Percentiles rank a stretch among this genome's conserved stretches.
These are phyloP conservation scores for Aureobasidium zeae DNA, from an alignment of 2,329 filamentous ascomycete genomes.

Conservation along the genomic window DNA sequence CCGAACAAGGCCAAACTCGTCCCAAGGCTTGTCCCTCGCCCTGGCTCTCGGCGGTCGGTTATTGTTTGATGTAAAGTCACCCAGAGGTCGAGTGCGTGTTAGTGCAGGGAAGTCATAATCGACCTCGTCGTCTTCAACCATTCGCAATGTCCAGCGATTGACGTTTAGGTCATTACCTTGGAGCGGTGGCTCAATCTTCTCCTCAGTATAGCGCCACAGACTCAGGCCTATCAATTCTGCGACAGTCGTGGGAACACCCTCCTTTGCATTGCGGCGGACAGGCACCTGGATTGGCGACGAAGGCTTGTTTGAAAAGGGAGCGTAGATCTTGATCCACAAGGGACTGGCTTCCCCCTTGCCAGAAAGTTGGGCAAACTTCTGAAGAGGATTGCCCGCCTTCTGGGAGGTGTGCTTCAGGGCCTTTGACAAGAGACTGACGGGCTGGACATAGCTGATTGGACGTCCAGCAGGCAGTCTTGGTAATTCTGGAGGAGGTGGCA, in stretches of 20 bases:
- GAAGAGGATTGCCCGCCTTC: constrained; percentile 61
- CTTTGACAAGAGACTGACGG: constrained; percentile 61
- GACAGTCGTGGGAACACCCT: constrained; percentile 61
- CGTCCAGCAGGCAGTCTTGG: constrained; percentile 62
- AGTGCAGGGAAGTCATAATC: constrained; percentile 78
- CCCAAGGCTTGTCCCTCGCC: constrained; percentile 66
- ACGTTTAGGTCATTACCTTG: constrained; percentile 60
- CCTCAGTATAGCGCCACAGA: constrained; percentile 68
- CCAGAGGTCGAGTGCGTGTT: constrained; percentile 63
- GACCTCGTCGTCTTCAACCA: constrained; percentile 77
- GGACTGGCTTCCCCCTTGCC: constrained; percentile 72
- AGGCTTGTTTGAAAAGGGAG: constrained; percentile 57
- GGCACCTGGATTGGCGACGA: constrained; percentile 61
- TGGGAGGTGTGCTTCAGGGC: constrained; percentile 64
- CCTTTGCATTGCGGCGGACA: constrained; percentile 59
- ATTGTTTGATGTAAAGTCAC: constrained; percentile 69
- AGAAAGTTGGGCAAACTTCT: constrained; percentile 65
- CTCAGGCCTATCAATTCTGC: constrained; percentile 74
- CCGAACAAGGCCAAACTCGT: constrained; percentile 72
- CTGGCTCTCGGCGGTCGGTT: constrained; percentile 56
- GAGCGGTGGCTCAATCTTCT: constrained; percentile 61
- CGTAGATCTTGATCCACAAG: constrained; percentile 67
- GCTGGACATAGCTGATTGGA: constrained; percentile 60
- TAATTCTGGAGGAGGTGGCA: constrained; percentile 48
- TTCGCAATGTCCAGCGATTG: constrained; percentile 72